Percentiles rank a stretch among this genome's conserved stretches.
Evolutionary conservation across 306 rosid genomes (phyloP).

Genomic region (Castanea mollissima): DNA sequence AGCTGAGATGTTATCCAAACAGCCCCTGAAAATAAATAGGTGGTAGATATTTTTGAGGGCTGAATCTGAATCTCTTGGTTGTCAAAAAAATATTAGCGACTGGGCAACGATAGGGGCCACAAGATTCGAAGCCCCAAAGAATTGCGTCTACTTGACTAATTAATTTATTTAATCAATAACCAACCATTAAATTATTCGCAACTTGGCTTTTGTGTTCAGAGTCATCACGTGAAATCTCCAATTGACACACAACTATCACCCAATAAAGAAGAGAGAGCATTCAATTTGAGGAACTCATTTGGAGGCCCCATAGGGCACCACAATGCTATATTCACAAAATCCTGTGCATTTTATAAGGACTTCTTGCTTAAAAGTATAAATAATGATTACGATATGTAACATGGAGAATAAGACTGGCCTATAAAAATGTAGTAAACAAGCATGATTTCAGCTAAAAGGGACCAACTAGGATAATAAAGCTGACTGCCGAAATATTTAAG

Average conservation of each 20-base stretch:
- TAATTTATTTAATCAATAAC: too few relatives aligned
- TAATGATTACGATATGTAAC: neutral
- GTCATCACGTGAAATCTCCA: neutral
- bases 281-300: neutral
- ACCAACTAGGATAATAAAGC: neutral
- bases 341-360: neutral
- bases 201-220: neutral
- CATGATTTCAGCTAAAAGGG: neutral
- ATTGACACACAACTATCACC: neutral
- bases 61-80: neutral
- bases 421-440: neutral
- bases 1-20: neutral
- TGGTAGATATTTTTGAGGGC: conserved; percentile 2
- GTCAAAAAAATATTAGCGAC: conserved; percentile 6
- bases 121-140: too few relatives aligned
- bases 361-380: neutral
- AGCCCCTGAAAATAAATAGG: neutral
- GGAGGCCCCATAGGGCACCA: neutral
- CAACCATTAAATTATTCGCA: neutral
- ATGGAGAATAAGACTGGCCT: neutral
- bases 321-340: neutral
- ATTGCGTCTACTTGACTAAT: too few relatives aligned
- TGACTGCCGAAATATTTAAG: too few relatives aligned
- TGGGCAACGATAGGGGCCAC: conserved; percentile 7
- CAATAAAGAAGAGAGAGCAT: neutral